Base-by-base conservation (phyloP, 176 grass and related monocot species). In the Chrysopogon serrulatus region DNA sequence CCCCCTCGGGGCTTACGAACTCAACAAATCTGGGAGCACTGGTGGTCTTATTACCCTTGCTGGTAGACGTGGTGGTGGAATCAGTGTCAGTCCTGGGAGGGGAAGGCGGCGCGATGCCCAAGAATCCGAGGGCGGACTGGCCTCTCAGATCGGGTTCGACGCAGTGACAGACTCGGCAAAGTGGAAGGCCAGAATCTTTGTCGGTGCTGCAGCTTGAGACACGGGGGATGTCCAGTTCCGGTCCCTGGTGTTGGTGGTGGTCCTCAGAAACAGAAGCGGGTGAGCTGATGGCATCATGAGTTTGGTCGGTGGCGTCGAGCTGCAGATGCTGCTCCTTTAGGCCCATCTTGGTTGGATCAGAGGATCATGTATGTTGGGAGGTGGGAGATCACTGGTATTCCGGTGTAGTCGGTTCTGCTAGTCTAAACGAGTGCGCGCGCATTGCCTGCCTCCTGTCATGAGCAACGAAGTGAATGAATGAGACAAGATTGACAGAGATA, bases 91-190 rank as follows among this genome's bases (percentile, higher is more conserved):
- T 33, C 37, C 36, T 71, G 11, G 37, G 74, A 71, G 76, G 86
- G 18, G 70, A 86, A 23, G 89, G 93, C 3, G 87, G 83, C 4
- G 78, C 12, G 17, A 98, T 95, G 71, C 90, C 89, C 78, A 98
- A 64, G 42, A 95, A 93, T 40, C 76, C 80, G 2, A 98, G 85
- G 24, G 96, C 93, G 4, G 89, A 86, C 14, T 95, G 67, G 40
- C 96, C 96, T 74, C 91, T 87, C 16, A 87, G 69, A 71, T 98
- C 96, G 51, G 91, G 73, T 65, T 98, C 96, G 33, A 73, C 79
- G 44, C 91, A 93, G 35, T 98, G 96, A 41, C 96, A 98, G 37
- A 98, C 93, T 19, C 96, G 86, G 83, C 96, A 98, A 59, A 95
- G 36, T 26, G 67, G 21, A 10, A 88, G 85, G 86, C 65, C 76